Evolutionary conservation across 495 filamentous ascomycete species (phyloP).

Genomic region (Oleoguttula mirabilis): DNA sequence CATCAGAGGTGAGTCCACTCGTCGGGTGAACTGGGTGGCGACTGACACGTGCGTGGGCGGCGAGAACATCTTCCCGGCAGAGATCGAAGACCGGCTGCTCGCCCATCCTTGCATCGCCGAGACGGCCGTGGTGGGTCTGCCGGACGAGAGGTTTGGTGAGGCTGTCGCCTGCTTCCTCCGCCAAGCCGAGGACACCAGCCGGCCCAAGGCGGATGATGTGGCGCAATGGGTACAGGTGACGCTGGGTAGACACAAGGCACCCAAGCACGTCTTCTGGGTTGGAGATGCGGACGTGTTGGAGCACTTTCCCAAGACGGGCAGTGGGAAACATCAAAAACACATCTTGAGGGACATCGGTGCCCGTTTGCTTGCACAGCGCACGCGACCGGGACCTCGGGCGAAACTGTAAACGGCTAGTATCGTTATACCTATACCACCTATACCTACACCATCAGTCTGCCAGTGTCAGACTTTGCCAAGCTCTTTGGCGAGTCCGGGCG

Average conservation of each 20-base stretch:
- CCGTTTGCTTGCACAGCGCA: too few species aligned
- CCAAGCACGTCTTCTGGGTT: slow-evolving; percentile 20
- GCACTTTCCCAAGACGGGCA: slow-evolving; percentile 22
- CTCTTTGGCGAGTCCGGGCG: too few species aligned
- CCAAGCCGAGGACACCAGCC: slow-evolving; percentile 3
- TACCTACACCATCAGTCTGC: too few species aligned
- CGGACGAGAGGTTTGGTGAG: slow-evolving; percentile 23
- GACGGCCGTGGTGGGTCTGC: slow-evolving; percentile 19
- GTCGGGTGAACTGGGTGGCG: too few species aligned
- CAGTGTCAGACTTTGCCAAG: too few species aligned
- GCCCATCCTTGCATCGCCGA: slow-evolving; percentile 18
- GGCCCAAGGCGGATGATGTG: slow-evolving; percentile 17
- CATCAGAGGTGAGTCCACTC: too few species aligned
- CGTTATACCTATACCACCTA: too few species aligned
- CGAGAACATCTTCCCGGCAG: slow-evolving; percentile 24
- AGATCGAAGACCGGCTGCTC: slow-evolving; percentile 23
- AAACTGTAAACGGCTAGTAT: too few species aligned
- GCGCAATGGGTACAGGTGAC: slow-evolving; percentile 15
- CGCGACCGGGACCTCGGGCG: too few species aligned
- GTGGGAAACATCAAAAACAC: too few species aligned
- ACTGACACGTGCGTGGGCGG: too few species aligned
- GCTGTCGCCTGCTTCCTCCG: slow-evolving; percentile 19
- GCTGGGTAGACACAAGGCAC: slow-evolving; percentile 22
- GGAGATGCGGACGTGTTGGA: slow-evolving; percentile 10
- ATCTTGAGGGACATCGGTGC: too few species aligned